Conservation (phyloP, 257 asterid species). For the Petunia secreta region DNA sequence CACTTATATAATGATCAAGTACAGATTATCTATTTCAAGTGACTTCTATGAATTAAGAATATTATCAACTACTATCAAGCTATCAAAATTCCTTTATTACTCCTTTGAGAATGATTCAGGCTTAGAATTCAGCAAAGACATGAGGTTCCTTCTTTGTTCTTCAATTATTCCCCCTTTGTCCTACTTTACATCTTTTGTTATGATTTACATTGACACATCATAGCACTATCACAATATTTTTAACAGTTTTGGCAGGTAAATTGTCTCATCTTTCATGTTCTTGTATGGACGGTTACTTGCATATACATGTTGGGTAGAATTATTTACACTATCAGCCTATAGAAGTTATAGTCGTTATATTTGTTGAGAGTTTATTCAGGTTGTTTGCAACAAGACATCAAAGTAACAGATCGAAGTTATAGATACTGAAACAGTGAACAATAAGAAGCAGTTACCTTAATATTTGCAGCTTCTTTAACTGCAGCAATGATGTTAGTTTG, state of each 20-base stretch:
- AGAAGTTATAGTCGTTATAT: not conserved
- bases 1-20: not conserved
- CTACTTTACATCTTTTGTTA: not conserved
- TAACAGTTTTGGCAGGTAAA: too few species aligned
- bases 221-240: too few species aligned
- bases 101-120: too few species aligned
- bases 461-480: slow-evolving; percentile 72
- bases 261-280: too few species aligned
- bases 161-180: not conserved
- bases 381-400: not conserved
- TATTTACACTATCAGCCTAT: too few species aligned
- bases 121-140: too few species aligned
- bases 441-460: slow-evolving; percentile 45
- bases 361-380: not conserved
- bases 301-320: too few species aligned
- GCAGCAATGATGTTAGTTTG: slow-evolving; percentile 69
- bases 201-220: too few species aligned
- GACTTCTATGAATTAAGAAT: not conserved
- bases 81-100: not conserved
- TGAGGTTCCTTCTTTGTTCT: too few species aligned
- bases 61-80: not conserved
- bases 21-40: not conserved
- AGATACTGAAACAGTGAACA: not conserved
- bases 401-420: not conserved
- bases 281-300: too few species aligned